These are phyloP conservation scores for Hymenoscyphus infarciens DNA, from an alignment of 2,329 filamentous ascomycete species.

Conservation along the genomic window DNA sequence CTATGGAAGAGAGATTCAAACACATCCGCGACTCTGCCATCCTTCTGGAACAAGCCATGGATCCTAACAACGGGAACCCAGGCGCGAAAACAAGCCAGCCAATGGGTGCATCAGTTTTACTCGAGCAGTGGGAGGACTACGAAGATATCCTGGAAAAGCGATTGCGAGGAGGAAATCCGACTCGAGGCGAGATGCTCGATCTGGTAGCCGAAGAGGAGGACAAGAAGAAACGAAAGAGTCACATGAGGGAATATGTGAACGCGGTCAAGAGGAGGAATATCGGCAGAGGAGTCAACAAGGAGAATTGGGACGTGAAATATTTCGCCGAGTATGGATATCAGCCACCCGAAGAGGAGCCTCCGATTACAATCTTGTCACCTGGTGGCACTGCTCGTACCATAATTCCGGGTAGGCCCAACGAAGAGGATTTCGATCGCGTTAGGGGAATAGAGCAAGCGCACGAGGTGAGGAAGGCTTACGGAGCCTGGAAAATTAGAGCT, in stretches of 20 bases:
- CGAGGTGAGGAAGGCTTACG: no score
- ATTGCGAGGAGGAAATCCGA: neutral
- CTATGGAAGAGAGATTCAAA: neutral
- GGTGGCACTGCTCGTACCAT: no score
- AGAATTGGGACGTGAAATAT: neutral
- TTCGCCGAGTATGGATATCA: neutral
- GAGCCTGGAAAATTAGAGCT: no score
- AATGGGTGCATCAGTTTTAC: neutral
- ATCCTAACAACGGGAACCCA: neutral
- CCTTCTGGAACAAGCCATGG: neutral
- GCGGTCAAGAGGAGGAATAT: neutral
- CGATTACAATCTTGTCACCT: no score
- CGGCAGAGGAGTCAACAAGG: neutral
- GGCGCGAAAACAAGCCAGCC: neutral
- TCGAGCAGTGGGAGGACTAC: neutral
- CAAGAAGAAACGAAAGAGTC: neutral
- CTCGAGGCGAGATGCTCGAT: neutral
- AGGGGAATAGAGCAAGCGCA: no score
- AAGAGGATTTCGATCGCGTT: no score
- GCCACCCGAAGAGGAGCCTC: no score
- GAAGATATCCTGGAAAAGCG: neutral
- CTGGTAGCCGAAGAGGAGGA: neutral
- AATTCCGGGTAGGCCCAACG: no score
- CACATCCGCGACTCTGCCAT: neutral
- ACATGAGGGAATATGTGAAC: neutral